Conservation (phyloP, 768 basidiomycete genomes). For the Dendrothele bispora region DNA sequence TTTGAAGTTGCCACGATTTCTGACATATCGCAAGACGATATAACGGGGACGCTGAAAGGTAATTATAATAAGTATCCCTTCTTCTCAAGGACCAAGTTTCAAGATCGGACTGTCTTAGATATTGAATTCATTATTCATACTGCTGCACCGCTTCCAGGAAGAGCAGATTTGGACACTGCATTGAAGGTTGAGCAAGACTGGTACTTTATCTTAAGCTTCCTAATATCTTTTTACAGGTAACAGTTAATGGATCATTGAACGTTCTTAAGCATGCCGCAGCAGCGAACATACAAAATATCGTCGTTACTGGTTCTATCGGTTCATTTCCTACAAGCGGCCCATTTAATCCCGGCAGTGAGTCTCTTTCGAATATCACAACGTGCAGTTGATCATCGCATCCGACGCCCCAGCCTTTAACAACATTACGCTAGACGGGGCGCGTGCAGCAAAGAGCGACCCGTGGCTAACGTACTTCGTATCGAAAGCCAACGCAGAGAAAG, state of each 20-base stretch:
- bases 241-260: too few species aligned
- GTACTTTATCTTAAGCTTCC: not conserved
- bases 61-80: not conserved
- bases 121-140: slow-evolving; percentile 38
- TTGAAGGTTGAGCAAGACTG: not conserved
- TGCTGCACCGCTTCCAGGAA: slow-evolving; percentile 19
- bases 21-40: slow-evolving; percentile 15
- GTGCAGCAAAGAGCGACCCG: slow-evolving; percentile 4
- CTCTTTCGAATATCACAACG: not conserved
- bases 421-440: slow-evolving; percentile 14
- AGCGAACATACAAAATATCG: slow-evolving; percentile 17
- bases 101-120: too few species aligned
- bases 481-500: slow-evolving; percentile 24
- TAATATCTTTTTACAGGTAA: slow-evolving; percentile 14
- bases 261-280: slow-evolving; percentile 22
- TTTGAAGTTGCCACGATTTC: slow-evolving; percentile 8
- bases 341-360: slow-evolving; percentile 14
- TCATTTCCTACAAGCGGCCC: slow-evolving; percentile 6
- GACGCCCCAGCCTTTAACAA: slow-evolving; percentile 18
- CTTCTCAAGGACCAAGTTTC: too few species aligned
- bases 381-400: not conserved
- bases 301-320: slow-evolving; percentile 21
- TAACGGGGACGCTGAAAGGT: slow-evolving; percentile 30
- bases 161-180: not conserved
- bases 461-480: slow-evolving; percentile 18